Evolutionary conservation across 2,329 filamentous ascomycete species (phyloP).

Genomic region (Arthrobotrys conoides): DNA sequence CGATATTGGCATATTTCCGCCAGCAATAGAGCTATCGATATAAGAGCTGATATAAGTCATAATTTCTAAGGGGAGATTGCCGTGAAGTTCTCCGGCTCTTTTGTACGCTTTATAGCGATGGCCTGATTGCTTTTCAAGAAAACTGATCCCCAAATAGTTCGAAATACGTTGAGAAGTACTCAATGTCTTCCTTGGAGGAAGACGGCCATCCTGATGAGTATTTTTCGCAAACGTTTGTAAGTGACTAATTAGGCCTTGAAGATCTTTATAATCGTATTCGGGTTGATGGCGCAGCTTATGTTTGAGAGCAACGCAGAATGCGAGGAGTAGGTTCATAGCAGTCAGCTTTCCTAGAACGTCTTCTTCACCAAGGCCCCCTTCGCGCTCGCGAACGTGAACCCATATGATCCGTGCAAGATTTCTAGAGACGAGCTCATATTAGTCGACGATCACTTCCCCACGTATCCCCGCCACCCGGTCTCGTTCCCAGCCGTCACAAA

Average conservation of each 20-base stretch:
- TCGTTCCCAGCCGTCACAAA: too few species aligned
- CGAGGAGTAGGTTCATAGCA: constrained; percentile 82
- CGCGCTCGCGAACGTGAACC: constrained; percentile 79
- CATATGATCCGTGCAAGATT: constrained; percentile 81
- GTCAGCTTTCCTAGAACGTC: constrained; percentile 79
- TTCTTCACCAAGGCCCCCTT: constrained; percentile 73
- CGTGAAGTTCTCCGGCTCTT: constrained; percentile 73
- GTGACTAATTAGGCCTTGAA: constrained; percentile 78
- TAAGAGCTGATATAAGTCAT: constrained; percentile 79
- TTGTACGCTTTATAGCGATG: constrained; percentile 81
- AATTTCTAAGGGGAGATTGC: constrained; percentile 85
- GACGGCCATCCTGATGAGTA: constrained; percentile 71
- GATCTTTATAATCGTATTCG: constrained; percentile 81
- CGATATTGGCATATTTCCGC: constrained; percentile 72
- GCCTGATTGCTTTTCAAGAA: constrained; percentile 82
- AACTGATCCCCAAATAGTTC: constrained; percentile 80
- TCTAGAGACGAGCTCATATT: constrained; percentile 69
- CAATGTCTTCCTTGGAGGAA: constrained; percentile 66
- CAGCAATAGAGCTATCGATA: constrained; percentile 74
- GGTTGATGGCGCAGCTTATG: constrained; percentile 88
- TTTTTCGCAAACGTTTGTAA: constrained; percentile 81
- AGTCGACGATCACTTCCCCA: neutral
- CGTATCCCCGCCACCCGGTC: too few species aligned
- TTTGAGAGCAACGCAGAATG: constrained; percentile 83
- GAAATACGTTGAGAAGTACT: constrained; percentile 34